Percentiles rank a stretch among this genome's conserved stretches.
phyloP scores from a whole-genome alignment of 139 green algal species.

The Coelastrella sp. region DNA sequence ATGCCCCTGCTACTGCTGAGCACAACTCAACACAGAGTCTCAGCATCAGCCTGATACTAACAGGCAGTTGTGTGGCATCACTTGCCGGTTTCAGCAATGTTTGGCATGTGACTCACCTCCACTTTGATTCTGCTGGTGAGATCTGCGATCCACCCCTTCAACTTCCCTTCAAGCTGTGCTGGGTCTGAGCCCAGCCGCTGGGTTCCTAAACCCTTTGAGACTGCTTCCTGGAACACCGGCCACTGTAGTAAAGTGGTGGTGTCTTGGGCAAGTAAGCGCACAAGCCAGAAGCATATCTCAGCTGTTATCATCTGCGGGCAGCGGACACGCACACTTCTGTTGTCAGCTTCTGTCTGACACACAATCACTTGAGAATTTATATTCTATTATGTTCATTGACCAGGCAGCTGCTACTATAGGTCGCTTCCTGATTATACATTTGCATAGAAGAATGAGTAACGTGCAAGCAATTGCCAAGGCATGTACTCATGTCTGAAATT shows the following conservation, averaged over 20 bases:
- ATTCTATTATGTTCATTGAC: too few relatives aligned
- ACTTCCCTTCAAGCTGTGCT: neutral
- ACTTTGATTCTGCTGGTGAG: neutral
- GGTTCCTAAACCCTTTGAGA: neutral
- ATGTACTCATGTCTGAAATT: too few relatives aligned
- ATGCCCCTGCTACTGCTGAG: neutral
- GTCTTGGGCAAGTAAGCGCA: neutral
- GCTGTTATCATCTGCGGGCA: neutral
- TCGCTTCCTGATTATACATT: too few relatives aligned
- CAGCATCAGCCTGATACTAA: neutral
- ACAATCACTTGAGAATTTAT: too few relatives aligned
- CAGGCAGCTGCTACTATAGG: too few relatives aligned
- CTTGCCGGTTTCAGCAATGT: neutral
- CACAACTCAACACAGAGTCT: neutral
- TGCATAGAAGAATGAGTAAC: too few relatives aligned
- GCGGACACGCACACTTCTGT: too few relatives aligned
- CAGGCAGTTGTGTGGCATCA: neutral
- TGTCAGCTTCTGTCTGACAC: too few relatives aligned
- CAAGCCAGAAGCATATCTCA: constrained; percentile 29
- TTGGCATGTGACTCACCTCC: neutral
- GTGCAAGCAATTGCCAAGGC: too few relatives aligned
- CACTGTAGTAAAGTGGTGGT: neutral
- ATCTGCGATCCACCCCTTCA: neutral
- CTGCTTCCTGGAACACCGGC: neutral
- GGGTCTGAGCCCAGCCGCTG: neutral